Base-by-base conservation (phyloP, 805 yeast genomes). In the Kodamaea laetipori region DNA sequence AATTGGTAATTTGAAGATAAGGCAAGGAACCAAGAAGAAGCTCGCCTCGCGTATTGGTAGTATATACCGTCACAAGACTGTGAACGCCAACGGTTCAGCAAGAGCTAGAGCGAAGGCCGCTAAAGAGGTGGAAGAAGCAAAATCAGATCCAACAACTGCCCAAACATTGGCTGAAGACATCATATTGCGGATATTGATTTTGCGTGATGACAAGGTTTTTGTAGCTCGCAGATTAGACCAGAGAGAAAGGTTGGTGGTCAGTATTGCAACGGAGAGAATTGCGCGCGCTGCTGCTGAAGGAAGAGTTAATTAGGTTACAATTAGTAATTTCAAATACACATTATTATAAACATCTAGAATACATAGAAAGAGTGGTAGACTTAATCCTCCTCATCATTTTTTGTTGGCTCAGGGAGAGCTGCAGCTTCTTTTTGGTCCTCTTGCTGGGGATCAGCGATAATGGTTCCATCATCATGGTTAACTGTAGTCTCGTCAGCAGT, bases 51-150 rank as follows among this genome's bases (percentile, higher is more conserved):
- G 76, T 39, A 67, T 74, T 35, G 74, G 74, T 0, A 74, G 81
- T 1, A 57, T 85, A 36, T 82, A 81, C 11, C 67, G 95, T 38
- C 73, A 73, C 40, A 78, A 79, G 49, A 86, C 95, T 0, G 80
- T 86, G 18, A 67, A 76, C 69, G 92, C 89, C 0, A 85, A 82
- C 53, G 83, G 89, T 7, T 81, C 90, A 16, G 73, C 80, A 10
- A 72, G 67, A 39, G 73, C 77, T 7, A 75, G 82, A 50, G 73
- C 71, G 6, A 64, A 65, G 35, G 64, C 64, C 9, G 56, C 49
- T 3, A 46, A 51, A 35, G 62, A 60, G 7, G 58, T 51, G 1
- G 44, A 46, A 35, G 38, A 54, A 44, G 48, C 48, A 36, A 36
- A 45, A 13, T 73, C 78, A 7, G 74, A 73, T 44, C 71, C 71